Conservation (phyloP, 225 moss, liverwort and hornwort species). For the Polytrichum commune region DNA sequence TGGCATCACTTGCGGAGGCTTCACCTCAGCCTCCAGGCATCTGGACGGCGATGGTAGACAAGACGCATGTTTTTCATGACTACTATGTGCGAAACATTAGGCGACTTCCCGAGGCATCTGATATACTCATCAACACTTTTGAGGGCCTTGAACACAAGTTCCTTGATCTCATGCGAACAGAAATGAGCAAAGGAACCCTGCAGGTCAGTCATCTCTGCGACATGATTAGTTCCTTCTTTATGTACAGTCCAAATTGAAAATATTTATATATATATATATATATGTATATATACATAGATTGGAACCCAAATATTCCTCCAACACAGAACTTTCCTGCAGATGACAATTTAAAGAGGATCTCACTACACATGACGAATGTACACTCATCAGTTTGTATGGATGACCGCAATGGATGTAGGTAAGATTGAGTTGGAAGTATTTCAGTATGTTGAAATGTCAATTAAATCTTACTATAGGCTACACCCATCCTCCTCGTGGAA, state of each 20-base stretch:
- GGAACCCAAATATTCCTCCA: not conserved
- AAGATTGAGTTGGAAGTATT: too few species aligned
- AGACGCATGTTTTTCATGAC: constrained; percentile 21
- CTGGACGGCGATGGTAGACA: constrained; percentile 26
- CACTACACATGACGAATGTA: too few species aligned
- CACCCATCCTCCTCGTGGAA: too few species aligned
- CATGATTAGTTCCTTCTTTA: not conserved
- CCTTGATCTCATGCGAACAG: constrained; percentile 14
- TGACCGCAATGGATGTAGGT: too few species aligned
- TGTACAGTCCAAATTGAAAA: not conserved
- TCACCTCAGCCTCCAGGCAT: constrained; percentile 22
- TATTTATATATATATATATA: too few species aligned
- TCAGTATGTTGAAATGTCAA: too few species aligned
- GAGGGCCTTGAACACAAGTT: constrained; percentile 24
- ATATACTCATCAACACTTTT: constrained; percentile 48
- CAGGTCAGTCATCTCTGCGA: constrained; percentile 3
- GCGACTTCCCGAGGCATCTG: constrained; percentile 25
- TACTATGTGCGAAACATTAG: constrained; percentile 29
- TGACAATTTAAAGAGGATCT: not conserved
- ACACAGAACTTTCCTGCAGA: not conserved
- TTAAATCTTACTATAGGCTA: too few species aligned
- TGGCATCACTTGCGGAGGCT: constrained; percentile 20
- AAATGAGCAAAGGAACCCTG: constrained; percentile 20
- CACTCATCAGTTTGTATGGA: too few species aligned
- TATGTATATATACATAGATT: not conserved